Percentiles rank a stretch among this genome's conserved stretches.
These are phyloP conservation scores for Apiospora kogelbergensis DNA, from an alignment of 2,329 filamentous ascomycete species.

Conservation along the genomic window DNA sequence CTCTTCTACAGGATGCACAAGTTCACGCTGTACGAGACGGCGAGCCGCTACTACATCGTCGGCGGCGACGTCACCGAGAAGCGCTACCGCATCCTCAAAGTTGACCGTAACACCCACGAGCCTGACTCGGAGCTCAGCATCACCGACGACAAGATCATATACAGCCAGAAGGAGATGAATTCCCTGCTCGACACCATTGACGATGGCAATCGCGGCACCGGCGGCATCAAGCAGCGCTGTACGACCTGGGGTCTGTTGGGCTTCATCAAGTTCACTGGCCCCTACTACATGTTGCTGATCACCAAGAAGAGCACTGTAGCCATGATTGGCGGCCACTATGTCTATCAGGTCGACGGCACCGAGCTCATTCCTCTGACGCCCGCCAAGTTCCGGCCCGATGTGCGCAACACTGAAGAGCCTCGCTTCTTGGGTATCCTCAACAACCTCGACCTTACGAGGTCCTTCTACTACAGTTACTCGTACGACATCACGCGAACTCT, in stretches of 20 bases:
- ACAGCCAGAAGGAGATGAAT: constrained; percentile 89
- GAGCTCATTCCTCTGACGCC: constrained; percentile 87
- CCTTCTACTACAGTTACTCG: constrained; percentile 98
- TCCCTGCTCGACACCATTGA: constrained; percentile 92
- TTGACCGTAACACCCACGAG: constrained; percentile 83
- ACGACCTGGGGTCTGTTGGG: constrained; percentile 92
- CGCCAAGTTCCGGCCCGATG: constrained; percentile 72
- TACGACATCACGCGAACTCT: constrained; percentile 93
- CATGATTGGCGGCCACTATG: constrained; percentile 92
- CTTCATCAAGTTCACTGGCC: constrained; percentile 93
- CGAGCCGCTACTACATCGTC: constrained; percentile 89
- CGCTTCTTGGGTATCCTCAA: constrained; percentile 86
- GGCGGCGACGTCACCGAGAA: constrained; percentile 88
- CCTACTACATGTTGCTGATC: constrained; percentile 96
- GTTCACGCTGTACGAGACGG: constrained; percentile 96
- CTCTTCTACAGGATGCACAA: constrained; percentile 78
- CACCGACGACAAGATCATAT: constrained; percentile 92
- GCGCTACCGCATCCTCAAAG: constrained; percentile 88
- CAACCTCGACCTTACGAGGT: constrained; percentile 85
- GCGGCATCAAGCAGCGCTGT: constrained; percentile 85
- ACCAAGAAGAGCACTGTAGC: constrained; percentile 95
- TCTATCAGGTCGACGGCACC: constrained; percentile 93
- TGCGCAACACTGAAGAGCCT: constrained; percentile 80
- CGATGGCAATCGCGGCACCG: constrained; percentile 87
- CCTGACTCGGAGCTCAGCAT: constrained; percentile 77